phyloP scores from a whole-genome alignment of 768 basidiomycete species.

The Pleurotus sapidus region DNA sequence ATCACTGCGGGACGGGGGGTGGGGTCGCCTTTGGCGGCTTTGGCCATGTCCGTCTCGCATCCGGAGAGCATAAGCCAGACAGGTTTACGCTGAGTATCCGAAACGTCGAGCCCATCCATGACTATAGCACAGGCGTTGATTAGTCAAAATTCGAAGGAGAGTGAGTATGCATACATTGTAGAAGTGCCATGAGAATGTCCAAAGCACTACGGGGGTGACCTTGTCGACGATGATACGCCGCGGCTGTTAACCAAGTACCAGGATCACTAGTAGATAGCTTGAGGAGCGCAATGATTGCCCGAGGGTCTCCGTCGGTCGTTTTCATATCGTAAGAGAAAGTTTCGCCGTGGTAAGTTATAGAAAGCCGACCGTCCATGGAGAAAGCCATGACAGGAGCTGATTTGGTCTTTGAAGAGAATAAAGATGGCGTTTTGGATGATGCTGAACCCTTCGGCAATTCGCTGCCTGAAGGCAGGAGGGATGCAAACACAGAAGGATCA shows the following conservation, averaged over 20 bases:
- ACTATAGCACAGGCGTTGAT: constrained; percentile 21
- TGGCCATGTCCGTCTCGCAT: constrained; percentile 49
- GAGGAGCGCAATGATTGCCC: constrained; percentile 42
- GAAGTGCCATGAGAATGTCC: constrained; percentile 39
- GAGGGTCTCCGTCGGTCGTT: constrained; percentile 39
- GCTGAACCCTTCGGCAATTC: background rate
- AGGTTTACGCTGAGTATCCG: constrained; percentile 40
- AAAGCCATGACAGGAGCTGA: constrained; percentile 9
- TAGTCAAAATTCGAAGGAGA: background rate
- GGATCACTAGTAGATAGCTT: constrained; percentile 41
- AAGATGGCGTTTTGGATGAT: background rate
- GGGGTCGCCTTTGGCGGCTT: constrained; percentile 20
- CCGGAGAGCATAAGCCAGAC: constrained; percentile 51
- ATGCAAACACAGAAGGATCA: background rate
- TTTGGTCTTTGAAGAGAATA: constrained; percentile 2
- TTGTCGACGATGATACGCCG: constrained; percentile 46
- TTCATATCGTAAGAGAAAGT: constrained; percentile 39
- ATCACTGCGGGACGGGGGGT: constrained; percentile 23
- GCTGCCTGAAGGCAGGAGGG: background rate
- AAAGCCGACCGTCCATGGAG: constrained; percentile 24
- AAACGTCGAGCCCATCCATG: constrained; percentile 32
- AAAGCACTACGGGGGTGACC: constrained; percentile 45
- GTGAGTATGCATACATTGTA: constrained; percentile 36
- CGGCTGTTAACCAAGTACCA: constrained; percentile 56
- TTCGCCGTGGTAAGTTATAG: constrained; percentile 36